Evolutionary conservation across 176 grass and related monocot species (phyloP).

Genomic region (Cenchrus fungigraminus): DNA sequence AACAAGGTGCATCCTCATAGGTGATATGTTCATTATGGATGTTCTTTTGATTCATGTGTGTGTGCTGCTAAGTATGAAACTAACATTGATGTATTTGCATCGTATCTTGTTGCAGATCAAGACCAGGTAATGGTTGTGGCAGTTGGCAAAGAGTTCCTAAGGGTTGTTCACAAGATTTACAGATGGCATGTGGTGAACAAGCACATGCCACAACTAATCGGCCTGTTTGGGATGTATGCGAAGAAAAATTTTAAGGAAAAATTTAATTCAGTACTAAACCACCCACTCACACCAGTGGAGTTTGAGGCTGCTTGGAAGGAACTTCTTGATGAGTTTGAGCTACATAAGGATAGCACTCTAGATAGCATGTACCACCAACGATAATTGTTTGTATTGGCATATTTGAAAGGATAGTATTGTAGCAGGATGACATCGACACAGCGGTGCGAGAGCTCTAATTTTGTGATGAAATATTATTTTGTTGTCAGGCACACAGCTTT

Average conservation of each 20-base stretch:
- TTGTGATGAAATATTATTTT: background rate
- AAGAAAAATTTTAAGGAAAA: background rate
- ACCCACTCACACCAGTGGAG: too few species aligned
- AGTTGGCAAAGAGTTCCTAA: background rate
- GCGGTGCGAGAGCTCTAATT: background rate
- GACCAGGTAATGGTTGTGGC: background rate
- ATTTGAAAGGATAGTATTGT: background rate
- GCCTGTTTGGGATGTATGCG: background rate
- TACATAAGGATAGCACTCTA: background rate
- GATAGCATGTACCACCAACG: background rate
- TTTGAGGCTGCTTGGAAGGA: too few species aligned
- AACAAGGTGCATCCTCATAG: background rate
- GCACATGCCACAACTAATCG: background rate
- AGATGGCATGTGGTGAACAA: slow-evolving; percentile 6
- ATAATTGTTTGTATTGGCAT: background rate
- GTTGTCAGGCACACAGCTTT: background rate
- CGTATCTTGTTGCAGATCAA: background rate
- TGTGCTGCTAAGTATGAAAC: too few species aligned
- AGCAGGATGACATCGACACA: background rate
- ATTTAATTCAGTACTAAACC: background rate
- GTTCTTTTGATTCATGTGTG: too few species aligned
- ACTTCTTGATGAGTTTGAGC: background rate
- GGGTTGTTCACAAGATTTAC: background rate
- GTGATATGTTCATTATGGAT: background rate
- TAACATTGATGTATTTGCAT: background rate